These are phyloP conservation scores for Alnus glutinosa DNA, from an alignment of 306 rosid genomes.

Conservation along the genomic window DNA sequence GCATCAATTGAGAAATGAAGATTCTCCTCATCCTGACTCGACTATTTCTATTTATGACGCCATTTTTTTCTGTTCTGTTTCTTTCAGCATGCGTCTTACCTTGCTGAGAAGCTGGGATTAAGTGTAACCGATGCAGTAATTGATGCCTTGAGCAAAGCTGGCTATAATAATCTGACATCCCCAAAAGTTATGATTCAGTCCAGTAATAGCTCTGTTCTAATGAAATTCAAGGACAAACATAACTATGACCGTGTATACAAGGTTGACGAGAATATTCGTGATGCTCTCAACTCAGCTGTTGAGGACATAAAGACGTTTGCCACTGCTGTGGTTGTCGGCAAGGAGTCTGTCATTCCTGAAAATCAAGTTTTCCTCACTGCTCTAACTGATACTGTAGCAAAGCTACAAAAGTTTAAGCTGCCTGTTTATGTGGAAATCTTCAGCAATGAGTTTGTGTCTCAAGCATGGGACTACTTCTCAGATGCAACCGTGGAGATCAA, in stretches of 20 bases:
- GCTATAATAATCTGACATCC: constrained; percentile 54
- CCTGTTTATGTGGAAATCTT: constrained; percentile 74
- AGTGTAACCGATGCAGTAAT: constrained; percentile 58
- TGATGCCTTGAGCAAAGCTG: constrained; percentile 59
- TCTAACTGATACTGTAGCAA: constrained; percentile 36
- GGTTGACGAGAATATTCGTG: constrained; percentile 56
- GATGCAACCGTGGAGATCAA: constrained; percentile 87
- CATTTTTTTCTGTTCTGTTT: constrained; percentile 25
- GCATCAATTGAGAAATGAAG: neutral
- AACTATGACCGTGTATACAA: constrained; percentile 68
- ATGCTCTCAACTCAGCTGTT: constrained; percentile 42
- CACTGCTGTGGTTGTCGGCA: constrained; percentile 57
- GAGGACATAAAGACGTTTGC: constrained; percentile 70
- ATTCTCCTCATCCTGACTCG: constrained; percentile 3
- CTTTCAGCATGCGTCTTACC: constrained; percentile 82
- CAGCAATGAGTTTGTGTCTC: constrained; percentile 89
- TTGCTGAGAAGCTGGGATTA: constrained; percentile 50
- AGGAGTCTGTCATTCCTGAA: constrained; percentile 53
- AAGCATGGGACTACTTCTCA: constrained; percentile 92
- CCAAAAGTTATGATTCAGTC: constrained; percentile 77
- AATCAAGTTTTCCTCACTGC: constrained; percentile 23
- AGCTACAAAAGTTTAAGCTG: constrained; percentile 50
- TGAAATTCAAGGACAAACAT: constrained; percentile 52
- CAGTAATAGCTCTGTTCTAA: constrained; percentile 66
- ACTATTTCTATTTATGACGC: constrained; percentile 15